phyloP scores from a whole-genome alignment of 768 basidiomycete species.

The Aureoboletus auriporus region DNA sequence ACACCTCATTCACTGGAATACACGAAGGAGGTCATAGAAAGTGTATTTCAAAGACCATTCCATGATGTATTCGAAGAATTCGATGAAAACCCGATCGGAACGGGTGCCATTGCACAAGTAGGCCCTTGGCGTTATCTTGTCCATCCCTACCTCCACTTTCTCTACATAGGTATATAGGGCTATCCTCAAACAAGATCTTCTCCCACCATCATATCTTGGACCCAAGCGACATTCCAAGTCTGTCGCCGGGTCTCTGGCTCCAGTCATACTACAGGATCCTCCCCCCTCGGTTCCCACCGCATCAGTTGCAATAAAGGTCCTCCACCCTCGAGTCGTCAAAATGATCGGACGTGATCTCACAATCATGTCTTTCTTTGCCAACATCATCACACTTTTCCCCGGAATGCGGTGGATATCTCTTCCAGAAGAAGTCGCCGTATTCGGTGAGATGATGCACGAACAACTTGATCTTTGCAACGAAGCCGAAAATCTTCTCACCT shows the following conservation, averaged over 20 bases:
- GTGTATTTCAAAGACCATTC: constrained; percentile 80
- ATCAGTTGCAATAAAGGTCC: constrained; percentile 91
- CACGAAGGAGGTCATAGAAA: constrained; percentile 78
- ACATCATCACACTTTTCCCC: constrained; percentile 70
- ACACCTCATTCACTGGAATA: constrained; percentile 76
- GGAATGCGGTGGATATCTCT: constrained; percentile 97
- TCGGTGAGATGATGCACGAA: constrained; percentile 94
- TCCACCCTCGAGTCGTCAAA: constrained; percentile 83
- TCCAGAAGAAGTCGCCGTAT: constrained; percentile 91
- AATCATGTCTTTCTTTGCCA: constrained; percentile 94
- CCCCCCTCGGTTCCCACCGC: constrained; percentile 75
- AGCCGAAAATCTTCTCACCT: constrained; percentile 78
- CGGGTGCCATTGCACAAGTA: constrained; percentile 93
- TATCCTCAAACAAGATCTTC: constrained; percentile 74
- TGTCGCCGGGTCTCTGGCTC: constrained; percentile 48
- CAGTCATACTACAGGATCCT: constrained; percentile 46
- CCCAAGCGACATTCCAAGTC: constrained; percentile 60
- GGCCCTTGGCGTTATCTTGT: constrained; percentile 17
- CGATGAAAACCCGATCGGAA: constrained; percentile 84
- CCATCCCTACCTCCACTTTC: neutral
- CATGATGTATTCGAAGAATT: constrained; percentile 90
- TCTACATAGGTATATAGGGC: constrained; percentile 77
- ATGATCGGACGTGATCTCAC: constrained; percentile 85
- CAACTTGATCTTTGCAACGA: constrained; percentile 91
- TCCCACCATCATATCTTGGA: constrained; percentile 79